These are phyloP conservation scores for Ceratobasidium sp. DNA, from an alignment of 1,284 basidiomycete species.

Conservation along the genomic window DNA sequence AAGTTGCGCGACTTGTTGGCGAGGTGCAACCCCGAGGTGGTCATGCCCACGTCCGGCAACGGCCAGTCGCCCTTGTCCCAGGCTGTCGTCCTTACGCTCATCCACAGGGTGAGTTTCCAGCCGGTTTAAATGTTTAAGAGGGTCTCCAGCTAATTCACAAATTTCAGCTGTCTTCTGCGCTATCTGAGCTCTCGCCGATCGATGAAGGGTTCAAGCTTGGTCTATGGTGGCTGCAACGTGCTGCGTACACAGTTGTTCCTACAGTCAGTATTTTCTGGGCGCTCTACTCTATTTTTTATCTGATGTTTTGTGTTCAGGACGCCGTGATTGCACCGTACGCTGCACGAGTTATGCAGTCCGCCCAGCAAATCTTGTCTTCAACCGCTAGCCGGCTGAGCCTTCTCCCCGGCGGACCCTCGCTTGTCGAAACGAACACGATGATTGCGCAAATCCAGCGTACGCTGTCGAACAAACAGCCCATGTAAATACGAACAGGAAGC, in stretches of 20 bases:
- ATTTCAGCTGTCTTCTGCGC: constrained; percentile 67
- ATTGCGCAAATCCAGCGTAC: constrained; percentile 77
- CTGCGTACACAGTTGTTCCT: constrained; percentile 70
- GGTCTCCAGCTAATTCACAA: constrained; percentile 20
- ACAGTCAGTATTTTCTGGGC: constrained; percentile 57
- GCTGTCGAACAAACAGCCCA: constrained; percentile 65
- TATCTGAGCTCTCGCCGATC: constrained; percentile 73
- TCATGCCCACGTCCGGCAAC: constrained; percentile 69
- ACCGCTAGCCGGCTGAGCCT: constrained; percentile 78
- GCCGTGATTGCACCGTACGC: constrained; percentile 81
- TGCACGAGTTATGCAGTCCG: constrained; percentile 76
- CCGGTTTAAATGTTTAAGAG: not conserved
- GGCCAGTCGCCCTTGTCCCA: constrained; percentile 71
- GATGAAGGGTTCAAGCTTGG: constrained; percentile 80
- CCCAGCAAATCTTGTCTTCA: constrained; percentile 73
- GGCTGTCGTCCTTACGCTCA: constrained; percentile 78
- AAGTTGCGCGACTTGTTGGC: constrained; percentile 75
- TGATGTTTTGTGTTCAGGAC: constrained; percentile 57
- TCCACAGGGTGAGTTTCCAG: constrained; percentile 76
- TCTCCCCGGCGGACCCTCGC: constrained; percentile 68
- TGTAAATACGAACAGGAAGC: constrained; percentile 4
- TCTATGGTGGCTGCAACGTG: constrained; percentile 83
- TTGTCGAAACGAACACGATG: constrained; percentile 68
- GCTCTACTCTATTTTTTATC: constrained; percentile 21
- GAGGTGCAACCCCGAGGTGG: constrained; percentile 73